Conservation (phyloP, 108 stramenopile species). For the Seminavis robusta region DNA sequence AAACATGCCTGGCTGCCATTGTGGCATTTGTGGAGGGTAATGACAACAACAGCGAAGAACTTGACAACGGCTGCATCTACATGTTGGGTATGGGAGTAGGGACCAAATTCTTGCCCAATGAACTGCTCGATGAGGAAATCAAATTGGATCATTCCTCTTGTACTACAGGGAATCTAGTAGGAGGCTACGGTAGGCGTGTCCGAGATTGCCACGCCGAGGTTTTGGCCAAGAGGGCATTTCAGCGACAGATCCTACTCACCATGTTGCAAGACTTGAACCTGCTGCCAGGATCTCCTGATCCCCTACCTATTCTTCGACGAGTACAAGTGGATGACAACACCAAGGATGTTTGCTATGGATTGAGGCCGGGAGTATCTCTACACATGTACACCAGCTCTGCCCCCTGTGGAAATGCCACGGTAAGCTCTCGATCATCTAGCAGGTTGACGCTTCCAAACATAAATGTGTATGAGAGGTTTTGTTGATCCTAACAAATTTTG, state of each 20-base stretch:
- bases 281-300: background rate
- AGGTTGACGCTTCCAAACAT: too few relatives aligned
- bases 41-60: conserved; percentile 7
- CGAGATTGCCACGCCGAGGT: conserved; percentile 88
- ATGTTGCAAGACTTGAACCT: conserved; percentile 42
- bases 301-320: too few relatives aligned
- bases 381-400: conserved; percentile 85
- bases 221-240: conserved; percentile 75
- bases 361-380: conserved; percentile 59
- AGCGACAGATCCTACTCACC: conserved; percentile 56
- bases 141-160: background rate
- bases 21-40: conserved; percentile 43
- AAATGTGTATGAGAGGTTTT: too few relatives aligned
- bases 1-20: conserved; percentile 74
- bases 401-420: conserved; percentile 86
- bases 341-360: conserved; percentile 17
- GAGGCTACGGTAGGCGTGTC: conserved; percentile 54
- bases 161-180: background rate
- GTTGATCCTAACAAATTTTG: too few relatives aligned
- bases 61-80: conserved; percentile 20
- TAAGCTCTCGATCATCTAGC: too few relatives aligned
- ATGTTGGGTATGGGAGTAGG: conserved; percentile 80
- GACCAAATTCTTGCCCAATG: conserved; percentile 77
- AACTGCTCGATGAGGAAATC: conserved; percentile 29
- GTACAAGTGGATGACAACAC: too few relatives aligned